phyloP scores from a whole-genome alignment of 495 filamentous ascomycete genomes.

The Tuber magnatum region DNA sequence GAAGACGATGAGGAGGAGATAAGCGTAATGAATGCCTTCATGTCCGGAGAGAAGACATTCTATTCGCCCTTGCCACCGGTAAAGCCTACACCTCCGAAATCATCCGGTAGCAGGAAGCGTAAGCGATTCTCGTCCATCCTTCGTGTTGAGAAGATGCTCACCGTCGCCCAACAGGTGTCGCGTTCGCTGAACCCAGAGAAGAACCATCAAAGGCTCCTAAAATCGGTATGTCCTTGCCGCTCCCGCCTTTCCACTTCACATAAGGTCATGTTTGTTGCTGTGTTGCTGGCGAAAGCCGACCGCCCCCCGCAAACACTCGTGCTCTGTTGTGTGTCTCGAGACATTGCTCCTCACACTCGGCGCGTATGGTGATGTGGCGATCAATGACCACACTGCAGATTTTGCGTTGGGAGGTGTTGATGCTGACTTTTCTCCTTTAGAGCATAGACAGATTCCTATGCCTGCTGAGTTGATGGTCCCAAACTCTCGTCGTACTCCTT shows the following conservation, averaged over 20 bases:
- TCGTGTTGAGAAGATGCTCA: not conserved
- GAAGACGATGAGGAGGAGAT: not conserved
- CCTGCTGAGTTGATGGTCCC: not conserved
- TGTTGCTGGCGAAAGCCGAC: not conserved
- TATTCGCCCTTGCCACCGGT: not conserved
- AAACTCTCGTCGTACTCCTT: constrained; percentile 3
- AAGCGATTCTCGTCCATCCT: not conserved
- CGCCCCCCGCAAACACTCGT: not conserved
- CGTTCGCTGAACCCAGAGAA: not conserved
- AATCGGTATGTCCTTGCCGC: not conserved
- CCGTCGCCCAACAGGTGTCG: not conserved
- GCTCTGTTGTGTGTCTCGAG: not conserved
- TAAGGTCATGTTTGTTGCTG: not conserved
- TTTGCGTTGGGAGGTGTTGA: not conserved
- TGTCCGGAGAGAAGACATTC: not conserved
- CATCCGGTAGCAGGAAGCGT: not conserved
- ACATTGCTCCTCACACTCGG: not conserved
- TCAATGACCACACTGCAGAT: not conserved
- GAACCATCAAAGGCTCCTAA: not conserved
- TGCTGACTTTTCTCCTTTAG: not conserved
- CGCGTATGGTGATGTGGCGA: not conserved
- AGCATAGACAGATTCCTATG: not conserved
- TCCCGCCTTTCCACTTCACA: not conserved
- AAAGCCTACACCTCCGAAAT: not conserved
- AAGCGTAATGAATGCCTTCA: not conserved